Evolutionary conservation across 768 basidiomycete genomes (phyloP).

Genomic region (Sutorius australiensis): DNA sequence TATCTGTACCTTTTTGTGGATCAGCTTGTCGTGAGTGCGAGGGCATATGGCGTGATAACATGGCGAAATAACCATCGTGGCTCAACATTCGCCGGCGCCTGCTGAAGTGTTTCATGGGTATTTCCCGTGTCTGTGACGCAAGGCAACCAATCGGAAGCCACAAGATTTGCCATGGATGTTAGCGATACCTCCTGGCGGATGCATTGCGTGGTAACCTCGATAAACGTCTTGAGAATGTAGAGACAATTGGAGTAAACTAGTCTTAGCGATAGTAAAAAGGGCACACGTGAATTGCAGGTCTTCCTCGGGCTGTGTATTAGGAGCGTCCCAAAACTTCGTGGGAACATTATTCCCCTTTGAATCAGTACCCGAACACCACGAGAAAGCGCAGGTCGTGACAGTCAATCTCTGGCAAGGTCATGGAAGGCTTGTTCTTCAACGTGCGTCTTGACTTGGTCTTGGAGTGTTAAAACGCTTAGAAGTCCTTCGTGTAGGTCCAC

Average conservation of each 20-base stretch:
- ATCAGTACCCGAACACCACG: not conserved
- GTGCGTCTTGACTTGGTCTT: slow-evolving; percentile 38
- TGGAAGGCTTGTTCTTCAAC: slow-evolving; percentile 92
- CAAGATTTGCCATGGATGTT: not conserved
- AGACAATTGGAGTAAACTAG: not conserved
- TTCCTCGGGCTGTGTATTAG: not conserved
- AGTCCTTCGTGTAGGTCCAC: slow-evolving; percentile 51
- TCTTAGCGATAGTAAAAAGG: not conserved
- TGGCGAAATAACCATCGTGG: not conserved
- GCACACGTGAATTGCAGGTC: not conserved
- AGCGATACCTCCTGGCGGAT: not conserved
- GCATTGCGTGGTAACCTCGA: not conserved
- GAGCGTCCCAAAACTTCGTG: slow-evolving; percentile 8
- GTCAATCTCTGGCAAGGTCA: slow-evolving; percentile 28
- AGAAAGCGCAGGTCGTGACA: not conserved
- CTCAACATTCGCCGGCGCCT: not conserved
- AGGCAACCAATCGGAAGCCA: not conserved
- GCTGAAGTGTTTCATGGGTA: not conserved
- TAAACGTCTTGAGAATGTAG: not conserved
- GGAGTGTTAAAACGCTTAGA: not conserved
- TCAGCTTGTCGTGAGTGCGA: not conserved
- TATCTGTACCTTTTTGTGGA: not conserved
- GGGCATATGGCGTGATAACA: slow-evolving; percentile 8
- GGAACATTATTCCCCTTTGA: slow-evolving; percentile 17
- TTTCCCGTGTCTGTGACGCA: not conserved